Base-by-base conservation (phyloP, 768 basidiomycete species). In the Leccinum imitatum region DNA sequence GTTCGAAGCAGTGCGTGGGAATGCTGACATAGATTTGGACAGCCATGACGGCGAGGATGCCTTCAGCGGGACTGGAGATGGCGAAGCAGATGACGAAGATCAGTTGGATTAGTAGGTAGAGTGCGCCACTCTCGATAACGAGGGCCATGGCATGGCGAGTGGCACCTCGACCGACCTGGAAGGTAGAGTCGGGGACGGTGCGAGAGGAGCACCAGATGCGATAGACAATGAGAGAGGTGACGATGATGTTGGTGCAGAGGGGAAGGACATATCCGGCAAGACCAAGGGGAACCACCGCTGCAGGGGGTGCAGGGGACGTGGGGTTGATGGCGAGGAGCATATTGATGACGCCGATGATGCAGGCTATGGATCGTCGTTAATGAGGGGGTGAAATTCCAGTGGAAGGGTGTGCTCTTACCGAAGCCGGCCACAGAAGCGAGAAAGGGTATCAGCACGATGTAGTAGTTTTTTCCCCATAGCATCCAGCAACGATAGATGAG, bases 401-500 rank as follows among this genome's bases (percentile, higher is more conserved):
- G 47, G 6, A 8, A 21, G 53, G 33, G 41, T 23, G 53, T 10
- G 4, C 3, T 51, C 77, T 25, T 64, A 79, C 80, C 63, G 50
- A 80, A 69, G 37, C 73, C 71, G 8, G 60, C 67, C 11, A 78
- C 11, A 1, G 78, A 67, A 8, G 72, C 61, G 10, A 79, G 65
- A 56, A 73, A 48, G 3, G 79, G 79, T 2, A 79, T 50, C 23
- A 76, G 41, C 27, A 74, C 52, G 37, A 80, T 48, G 58, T 67
- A 71, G 57, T 72, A 72, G 41, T 71, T 75, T 53, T 62, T 66
- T 1, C 63, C 70, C 77, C 78, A 80, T 50, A 80, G 50, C 60
- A 76, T 63, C 72, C 76, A 80, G 65, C 77, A 79, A 35, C 80
- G 79, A 57, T 79, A 79, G 30, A 77, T 62, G 35, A 79, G 71